A percentile compares a stretch with the other conserved stretches of the same genome.
phyloP scores from a whole-genome alignment of 805 yeast genomes.

The Candida nonsorbophila region DNA sequence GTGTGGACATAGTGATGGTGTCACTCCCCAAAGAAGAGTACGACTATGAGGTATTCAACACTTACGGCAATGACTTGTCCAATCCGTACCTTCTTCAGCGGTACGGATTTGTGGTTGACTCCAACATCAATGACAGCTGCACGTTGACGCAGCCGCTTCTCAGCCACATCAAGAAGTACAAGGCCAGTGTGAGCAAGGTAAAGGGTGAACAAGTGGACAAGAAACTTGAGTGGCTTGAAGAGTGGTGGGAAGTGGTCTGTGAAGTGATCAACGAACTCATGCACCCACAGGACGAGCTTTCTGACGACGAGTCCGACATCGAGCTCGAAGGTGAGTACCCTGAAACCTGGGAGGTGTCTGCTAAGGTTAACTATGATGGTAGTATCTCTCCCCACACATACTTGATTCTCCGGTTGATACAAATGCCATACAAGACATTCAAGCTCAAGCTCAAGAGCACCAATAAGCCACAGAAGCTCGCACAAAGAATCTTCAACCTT shows the following conservation, averaged over 20 bases:
- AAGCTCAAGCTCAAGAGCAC: constrained; percentile 6
- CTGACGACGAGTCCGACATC: constrained; percentile 11
- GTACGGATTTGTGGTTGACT: constrained; percentile 67
- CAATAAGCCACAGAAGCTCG: constrained; percentile 3
- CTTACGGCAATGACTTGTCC: constrained; percentile 68
- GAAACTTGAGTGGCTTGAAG: constrained; percentile 47
- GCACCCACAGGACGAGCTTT: constrained; percentile 11
- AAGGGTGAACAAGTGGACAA: constrained; percentile 25
- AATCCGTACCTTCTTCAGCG: constrained; percentile 64
- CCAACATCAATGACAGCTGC: constrained; percentile 46
- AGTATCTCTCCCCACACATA: constrained; percentile 39
- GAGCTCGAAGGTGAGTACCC: constrained; percentile 19
- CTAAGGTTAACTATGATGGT: constrained; percentile 37
- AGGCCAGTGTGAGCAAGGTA: constrained; percentile 16
- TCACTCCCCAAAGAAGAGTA: constrained; percentile 38
- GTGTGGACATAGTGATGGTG: constrained; percentile 65
- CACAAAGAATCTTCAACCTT: constrained; percentile 4
- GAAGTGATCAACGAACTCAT: constrained; percentile 12
- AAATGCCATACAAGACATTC: constrained; percentile 17
- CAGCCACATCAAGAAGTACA: constrained; percentile 20
- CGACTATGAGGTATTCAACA: constrained; percentile 62
- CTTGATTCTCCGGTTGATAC: constrained; percentile 25
- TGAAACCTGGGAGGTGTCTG: constrained; percentile 40
- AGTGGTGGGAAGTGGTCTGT: constrained; percentile 32
- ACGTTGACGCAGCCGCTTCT: constrained; percentile 51